A percentile compares a stretch with the other conserved stretches of the same genome.
Evolutionary conservation across 2,329 filamentous ascomycete genomes (phyloP).

Genomic region (Thermoascus crustaceus): DNA sequence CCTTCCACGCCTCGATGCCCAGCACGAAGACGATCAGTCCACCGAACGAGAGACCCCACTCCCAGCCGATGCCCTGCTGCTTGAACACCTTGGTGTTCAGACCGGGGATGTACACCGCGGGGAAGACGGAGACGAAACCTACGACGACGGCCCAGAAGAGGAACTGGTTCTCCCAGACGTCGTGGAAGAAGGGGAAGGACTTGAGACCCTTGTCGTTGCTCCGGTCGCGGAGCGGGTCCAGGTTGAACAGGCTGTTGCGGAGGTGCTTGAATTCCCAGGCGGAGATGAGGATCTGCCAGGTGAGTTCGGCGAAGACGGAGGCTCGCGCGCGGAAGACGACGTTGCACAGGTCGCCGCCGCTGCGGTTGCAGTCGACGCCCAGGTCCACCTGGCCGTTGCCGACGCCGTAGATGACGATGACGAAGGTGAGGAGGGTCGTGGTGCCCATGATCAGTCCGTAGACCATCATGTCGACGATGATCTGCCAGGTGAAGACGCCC

Average conservation of each 20-base stretch:
- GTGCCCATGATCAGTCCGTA: conserved; percentile 41
- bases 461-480: conserved; percentile 35
- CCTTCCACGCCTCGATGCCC: conserved; percentile 59
- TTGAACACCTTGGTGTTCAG: conserved; percentile 58
- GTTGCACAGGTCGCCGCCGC: conserved; percentile 41
- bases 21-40: conserved; percentile 52
- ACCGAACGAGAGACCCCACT: conserved; percentile 60
- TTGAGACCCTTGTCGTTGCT: conserved; percentile 34
- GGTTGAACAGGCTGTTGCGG: conserved; percentile 64
- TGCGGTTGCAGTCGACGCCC: conserved; percentile 47
- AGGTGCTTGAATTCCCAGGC: conserved; percentile 73
- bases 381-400: conserved; percentile 40
- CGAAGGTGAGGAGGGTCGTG: conserved; percentile 33
- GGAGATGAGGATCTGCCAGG: conserved; percentile 65
- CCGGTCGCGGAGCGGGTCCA: conserved; percentile 47
- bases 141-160: conserved; percentile 56
- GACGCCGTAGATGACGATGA: conserved; percentile 30
- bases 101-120: conserved; percentile 58
- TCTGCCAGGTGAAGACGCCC: conserved; percentile 34
- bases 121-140: conserved; percentile 50
- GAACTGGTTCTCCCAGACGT: conserved; percentile 64
- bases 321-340: conserved; percentile 60
- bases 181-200: conserved; percentile 50
- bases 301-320: conserved; percentile 65
- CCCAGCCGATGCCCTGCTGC: conserved; percentile 57